Percentiles rank a stretch among this genome's conserved stretches.
Conservation (phyloP, 2,329 filamentous ascomycete species). For the Ophiostoma novo-ulmi region DNA sequence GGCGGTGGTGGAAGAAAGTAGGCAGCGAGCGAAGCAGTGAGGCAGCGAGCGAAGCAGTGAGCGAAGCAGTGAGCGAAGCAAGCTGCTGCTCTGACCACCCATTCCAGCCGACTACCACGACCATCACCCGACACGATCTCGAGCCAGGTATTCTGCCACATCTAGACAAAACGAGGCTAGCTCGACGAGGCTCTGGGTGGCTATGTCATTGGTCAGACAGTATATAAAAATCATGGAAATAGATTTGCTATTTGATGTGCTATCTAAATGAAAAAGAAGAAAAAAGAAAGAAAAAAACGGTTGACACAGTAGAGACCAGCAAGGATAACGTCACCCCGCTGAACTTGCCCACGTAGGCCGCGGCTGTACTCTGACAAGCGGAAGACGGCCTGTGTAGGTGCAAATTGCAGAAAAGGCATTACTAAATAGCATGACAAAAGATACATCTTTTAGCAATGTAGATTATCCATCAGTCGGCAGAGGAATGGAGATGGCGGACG, state of each 20-base stretch:
- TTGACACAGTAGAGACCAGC: no score
- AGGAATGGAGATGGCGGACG: not conserved
- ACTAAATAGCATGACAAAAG: not conserved
- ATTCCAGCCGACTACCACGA: no score
- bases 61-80: not conserved
- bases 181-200: no score
- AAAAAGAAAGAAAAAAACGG: no score
- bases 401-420: not conserved
- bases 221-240: no score
- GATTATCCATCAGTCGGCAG: not conserved
- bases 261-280: no score
- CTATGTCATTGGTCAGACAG: no score
- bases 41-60: not conserved
- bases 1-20: slow-evolving; percentile 49
- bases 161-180: no score
- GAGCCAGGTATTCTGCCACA: no score
- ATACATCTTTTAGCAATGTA: not conserved
- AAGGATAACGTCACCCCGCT: not conserved
- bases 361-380: not conserved
- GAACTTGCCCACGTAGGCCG: not conserved
- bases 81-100: not conserved
- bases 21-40: slow-evolving; percentile 45
- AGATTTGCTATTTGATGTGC: no score
- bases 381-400: not conserved
- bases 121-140: no score